Evolutionary conservation across 2,329 filamentous ascomycete genomes (phyloP).

Genomic region (Aspergillus chevalieri): DNA sequence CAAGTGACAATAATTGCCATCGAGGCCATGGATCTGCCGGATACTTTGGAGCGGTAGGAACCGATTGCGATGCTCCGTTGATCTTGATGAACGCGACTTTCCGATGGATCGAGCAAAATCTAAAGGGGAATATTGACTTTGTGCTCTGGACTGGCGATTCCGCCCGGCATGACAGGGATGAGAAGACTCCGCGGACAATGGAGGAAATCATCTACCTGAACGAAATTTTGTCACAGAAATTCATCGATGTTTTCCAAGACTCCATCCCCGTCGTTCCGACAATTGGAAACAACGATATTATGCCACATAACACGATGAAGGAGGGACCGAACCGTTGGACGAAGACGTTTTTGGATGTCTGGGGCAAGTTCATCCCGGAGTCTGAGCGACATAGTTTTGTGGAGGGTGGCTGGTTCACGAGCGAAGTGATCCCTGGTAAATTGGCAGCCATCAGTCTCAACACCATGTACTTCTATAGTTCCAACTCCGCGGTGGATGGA

Average conservation of each 20-base stretch:
- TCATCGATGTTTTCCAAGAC: slow-evolving; percentile 65
- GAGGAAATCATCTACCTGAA: slow-evolving; percentile 75
- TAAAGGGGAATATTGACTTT: slow-evolving; percentile 78
- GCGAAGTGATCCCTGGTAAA: slow-evolving; percentile 80
- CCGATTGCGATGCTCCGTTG: slow-evolving; percentile 80
- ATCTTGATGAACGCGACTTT: slow-evolving; percentile 82
- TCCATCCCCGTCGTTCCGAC: slow-evolving; percentile 78
- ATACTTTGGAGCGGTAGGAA: slow-evolving; percentile 74
- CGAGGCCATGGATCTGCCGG: slow-evolving; percentile 70
- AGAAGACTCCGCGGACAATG: slow-evolving; percentile 66
- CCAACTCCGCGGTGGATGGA: slow-evolving; percentile 88
- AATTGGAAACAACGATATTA: slow-evolving; percentile 94
- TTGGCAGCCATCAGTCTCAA: slow-evolving; percentile 92
- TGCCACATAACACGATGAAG: slow-evolving; percentile 90
- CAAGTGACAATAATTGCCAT: slow-evolving; percentile 72
- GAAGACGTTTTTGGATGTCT: slow-evolving; percentile 67
- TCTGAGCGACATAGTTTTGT: slow-evolving; percentile 85
- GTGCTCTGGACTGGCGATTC: slow-evolving; percentile 91
- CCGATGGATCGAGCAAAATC: slow-evolving; percentile 72
- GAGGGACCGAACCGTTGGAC: slow-evolving; percentile 85
- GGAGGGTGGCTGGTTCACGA: slow-evolving; percentile 89
- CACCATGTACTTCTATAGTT: slow-evolving; percentile 91
- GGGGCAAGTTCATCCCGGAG: slow-evolving; percentile 83
- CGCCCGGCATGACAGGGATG: slow-evolving; percentile 82
- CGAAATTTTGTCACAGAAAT: slow-evolving; percentile 65